Conservation (phyloP, 306 rosid species). For the Abrus precatorius region DNA sequence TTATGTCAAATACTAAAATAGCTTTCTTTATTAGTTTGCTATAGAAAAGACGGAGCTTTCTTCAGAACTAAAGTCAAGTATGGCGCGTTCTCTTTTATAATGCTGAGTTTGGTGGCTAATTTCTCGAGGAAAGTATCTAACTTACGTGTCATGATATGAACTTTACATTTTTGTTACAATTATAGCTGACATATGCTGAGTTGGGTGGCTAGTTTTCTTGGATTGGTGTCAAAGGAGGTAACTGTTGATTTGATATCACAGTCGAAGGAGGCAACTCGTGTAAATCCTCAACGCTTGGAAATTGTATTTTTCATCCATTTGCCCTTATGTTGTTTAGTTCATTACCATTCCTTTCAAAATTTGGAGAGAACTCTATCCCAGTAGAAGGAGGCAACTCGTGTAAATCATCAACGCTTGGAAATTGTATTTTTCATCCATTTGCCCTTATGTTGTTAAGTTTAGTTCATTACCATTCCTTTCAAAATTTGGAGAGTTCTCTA, state of each 20-base stretch:
- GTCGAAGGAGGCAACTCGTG: constrained; percentile 38
- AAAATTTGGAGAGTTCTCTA: constrained; percentile 17
- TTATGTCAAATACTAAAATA: constrained; percentile 1
- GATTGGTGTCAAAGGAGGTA: constrained; percentile 30
- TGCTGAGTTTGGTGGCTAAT: constrained; percentile 7
- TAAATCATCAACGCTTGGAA: constrained; percentile 30
- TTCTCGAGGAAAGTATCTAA: constrained; percentile 23
- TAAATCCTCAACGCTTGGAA: constrained; percentile 28
- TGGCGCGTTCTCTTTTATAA: not conserved
- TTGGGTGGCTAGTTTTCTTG: not conserved
- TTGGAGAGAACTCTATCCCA: constrained; percentile 5
- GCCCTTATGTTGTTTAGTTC: constrained; percentile 34
- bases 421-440: not conserved
- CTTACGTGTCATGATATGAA: not conserved
- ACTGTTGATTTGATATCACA: constrained; percentile 33
- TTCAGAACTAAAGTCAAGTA: constrained; percentile 10
- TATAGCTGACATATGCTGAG: too few species aligned
- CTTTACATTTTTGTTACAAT: not conserved
- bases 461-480: constrained; percentile 33
- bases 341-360: constrained; percentile 32
- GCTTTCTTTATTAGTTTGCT: constrained; percentile 28
- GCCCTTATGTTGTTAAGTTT: constrained; percentile 41
- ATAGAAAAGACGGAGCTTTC: constrained; percentile 11
- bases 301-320: not conserved
- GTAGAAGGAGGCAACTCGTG: constrained; percentile 13